Conservation (phyloP, 1,139 yeast genomes). For the Groenewaldozyma sp. region DNA sequence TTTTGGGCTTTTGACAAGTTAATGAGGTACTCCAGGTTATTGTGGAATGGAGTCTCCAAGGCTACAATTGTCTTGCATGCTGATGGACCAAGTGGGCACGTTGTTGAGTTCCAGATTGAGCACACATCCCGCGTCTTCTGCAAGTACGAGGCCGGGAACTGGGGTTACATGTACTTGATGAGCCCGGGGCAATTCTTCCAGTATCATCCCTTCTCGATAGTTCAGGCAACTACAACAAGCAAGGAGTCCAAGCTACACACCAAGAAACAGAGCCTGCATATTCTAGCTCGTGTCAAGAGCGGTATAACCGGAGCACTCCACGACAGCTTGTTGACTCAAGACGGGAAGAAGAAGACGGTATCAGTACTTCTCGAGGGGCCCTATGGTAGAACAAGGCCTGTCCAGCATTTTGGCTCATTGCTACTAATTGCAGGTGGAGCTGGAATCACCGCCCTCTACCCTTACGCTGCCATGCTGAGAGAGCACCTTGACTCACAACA, state of each 20-base stretch:
- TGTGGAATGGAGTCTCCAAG: constrained; percentile 20
- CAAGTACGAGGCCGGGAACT: constrained; percentile 45
- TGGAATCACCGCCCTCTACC: constrained; percentile 47
- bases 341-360: constrained; percentile 57
- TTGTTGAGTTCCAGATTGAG: constrained; percentile 23
- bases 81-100: constrained; percentile 12
- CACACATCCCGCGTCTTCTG: constrained; percentile 27
- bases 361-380: constrained; percentile 48
- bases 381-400: constrained; percentile 42
- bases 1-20: constrained; percentile 38
- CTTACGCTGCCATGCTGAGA: constrained; percentile 18
- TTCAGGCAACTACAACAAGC: constrained; percentile 17
- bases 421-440: constrained; percentile 54
- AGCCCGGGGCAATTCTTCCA: constrained; percentile 37
- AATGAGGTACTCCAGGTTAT: constrained; percentile 30
- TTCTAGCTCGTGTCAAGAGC: constrained; percentile 10
- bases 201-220: constrained; percentile 59
- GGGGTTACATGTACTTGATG: constrained; percentile 48
- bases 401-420: constrained; percentile 39
- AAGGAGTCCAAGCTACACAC: constrained; percentile 10
- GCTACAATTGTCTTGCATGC: constrained; percentile 29
- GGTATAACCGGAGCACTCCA: constrained; percentile 11
- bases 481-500: constrained; percentile 7
- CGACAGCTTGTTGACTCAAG: background rate
- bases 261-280: constrained; percentile 6